These are phyloP conservation scores for Xylaria sp. DNA, from an alignment of 2,329 filamentous ascomycete species.

Conservation along the genomic window DNA sequence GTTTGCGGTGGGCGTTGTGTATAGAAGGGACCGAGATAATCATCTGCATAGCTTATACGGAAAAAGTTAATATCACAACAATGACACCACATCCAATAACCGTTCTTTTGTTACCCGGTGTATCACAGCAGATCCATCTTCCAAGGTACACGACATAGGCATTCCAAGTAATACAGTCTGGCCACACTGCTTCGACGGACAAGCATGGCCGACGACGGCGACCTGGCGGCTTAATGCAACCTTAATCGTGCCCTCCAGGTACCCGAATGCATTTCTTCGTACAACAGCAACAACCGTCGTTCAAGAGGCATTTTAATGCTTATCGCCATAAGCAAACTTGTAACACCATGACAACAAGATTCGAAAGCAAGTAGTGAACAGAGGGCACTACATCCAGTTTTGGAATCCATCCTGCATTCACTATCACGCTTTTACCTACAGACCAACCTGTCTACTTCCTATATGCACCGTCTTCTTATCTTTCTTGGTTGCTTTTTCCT, in stretches of 20 bases:
- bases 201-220: conserved; percentile 6
- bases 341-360: conserved; percentile 5
- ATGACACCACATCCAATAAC: background rate
- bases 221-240: conserved; percentile 1
- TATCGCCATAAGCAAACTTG: background rate
- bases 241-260: background rate
- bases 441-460: too few species aligned
- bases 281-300: background rate
- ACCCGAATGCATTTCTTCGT: background rate
- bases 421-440: background rate
- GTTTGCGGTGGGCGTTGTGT: background rate
- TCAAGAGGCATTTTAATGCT: background rate
- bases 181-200: background rate
- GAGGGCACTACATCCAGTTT: background rate
- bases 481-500: conserved; percentile 15
- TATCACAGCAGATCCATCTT: background rate
- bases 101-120: background rate
- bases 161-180: background rate
- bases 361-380: background rate
- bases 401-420: background rate
- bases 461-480: too few species aligned
- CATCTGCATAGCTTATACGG: background rate
- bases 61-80: background rate
- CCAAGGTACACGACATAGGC: conserved; percentile 2
- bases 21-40: background rate